phyloP scores from a whole-genome alignment of 2,329 filamentous ascomycete genomes.

The Colletotrichum sublineola region DNA sequence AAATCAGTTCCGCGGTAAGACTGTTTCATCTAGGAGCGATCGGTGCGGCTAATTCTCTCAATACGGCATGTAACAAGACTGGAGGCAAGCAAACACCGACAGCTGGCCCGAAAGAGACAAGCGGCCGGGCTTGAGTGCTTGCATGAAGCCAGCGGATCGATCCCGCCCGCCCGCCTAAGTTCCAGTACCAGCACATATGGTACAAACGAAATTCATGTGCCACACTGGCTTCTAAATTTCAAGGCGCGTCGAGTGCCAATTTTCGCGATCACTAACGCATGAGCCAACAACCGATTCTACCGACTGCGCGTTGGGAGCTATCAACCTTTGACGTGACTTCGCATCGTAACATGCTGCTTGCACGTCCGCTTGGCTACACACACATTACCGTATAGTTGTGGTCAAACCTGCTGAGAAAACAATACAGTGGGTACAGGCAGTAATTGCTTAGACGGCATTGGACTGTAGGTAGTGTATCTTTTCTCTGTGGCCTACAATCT shows the following conservation, averaged over 20 bases:
- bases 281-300: background rate
- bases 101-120: conserved; percentile 33
- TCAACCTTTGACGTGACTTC: no score
- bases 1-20: conserved; percentile 42
- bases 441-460: background rate
- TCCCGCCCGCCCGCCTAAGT: conserved; percentile 37
- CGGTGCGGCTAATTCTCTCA: conserved; percentile 38
- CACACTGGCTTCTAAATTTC: conserved; percentile 19
- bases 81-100: conserved; percentile 29
- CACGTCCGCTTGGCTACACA: background rate
- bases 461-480: background rate
- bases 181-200: conserved; percentile 5
- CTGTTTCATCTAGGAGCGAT: conserved; percentile 40
- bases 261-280: no score
- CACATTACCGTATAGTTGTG: background rate
- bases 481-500: background rate
- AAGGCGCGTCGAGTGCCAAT: conserved; percentile 3
- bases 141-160: conserved; percentile 40
- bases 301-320: background rate
- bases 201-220: background rate
- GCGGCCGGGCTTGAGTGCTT: conserved; percentile 38
- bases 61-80: conserved; percentile 38
- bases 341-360: background rate
- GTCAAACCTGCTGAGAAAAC: background rate
- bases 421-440: background rate